Evolutionary conservation across 306 rosid genomes (phyloP).

Genomic region (apple (Malus domestica)): ASM211411v1 NC_041793.1:26249501-26250000

Average conservation of each 20-base stretch:
- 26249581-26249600: slow-evolving; percentile 35
- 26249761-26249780: not conserved
- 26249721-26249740: not conserved
- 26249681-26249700: not conserved
- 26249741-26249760: no score
- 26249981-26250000: slow-evolving; percentile 40
- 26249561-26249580: slow-evolving; percentile 42
- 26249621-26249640: not conserved
- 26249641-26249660: not conserved
- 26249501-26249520: slow-evolving; percentile 52
- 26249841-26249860: slow-evolving; percentile 31
- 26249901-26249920: slow-evolving; percentile 54
- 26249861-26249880: slow-evolving; percentile 31
- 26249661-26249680: not conserved
- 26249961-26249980: slow-evolving; percentile 32
- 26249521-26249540: slow-evolving; percentile 64
- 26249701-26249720: not conserved
- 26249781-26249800: not conserved
- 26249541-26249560: slow-evolving; percentile 46
- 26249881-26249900: slow-evolving; percentile 47
- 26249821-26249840: slow-evolving; percentile 42
- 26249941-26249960: slow-evolving; percentile 45
- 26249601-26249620: slow-evolving; percentile 41
- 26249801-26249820: no score
- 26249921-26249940: slow-evolving; percentile 55